Base-by-base conservation (phyloP, 495 filamentous ascomycete species). In the Oidiodendron maius region DNA sequence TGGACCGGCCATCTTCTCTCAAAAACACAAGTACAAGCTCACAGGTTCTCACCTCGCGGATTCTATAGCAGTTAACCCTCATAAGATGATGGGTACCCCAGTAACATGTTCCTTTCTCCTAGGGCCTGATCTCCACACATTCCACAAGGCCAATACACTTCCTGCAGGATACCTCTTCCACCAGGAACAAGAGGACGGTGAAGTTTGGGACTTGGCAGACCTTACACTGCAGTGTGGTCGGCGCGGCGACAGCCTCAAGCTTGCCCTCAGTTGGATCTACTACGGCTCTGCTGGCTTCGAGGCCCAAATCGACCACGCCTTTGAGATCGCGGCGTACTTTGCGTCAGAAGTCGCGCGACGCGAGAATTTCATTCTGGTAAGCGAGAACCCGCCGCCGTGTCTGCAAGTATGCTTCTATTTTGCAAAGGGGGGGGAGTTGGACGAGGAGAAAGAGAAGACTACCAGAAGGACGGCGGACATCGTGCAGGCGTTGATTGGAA, bases 381-480 rank as follows among this genome's bases (percentile, higher is more conserved):
- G 80, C 17, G 69, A 81, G 44, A 81, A 86, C 50, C 87, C 89
- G 39, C 84, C 88, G 34, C 89, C 89, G 4, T 96, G 90, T 67
- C 68, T 95, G 57, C 91, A 97, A 70, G 87, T 97, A 15, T 97
- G 91, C 68, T 97, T 96, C 62, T 95, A 93, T 61, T 91, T 86
- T 57, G 80, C 80, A 0, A 78, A 79, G 0, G 72, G 68, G 20
- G 77, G 81, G 4, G 49, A 64, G 53, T 55, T 87, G 56, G 59
- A 62, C 0, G 65, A 68, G 28, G 70, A 72, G 6, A 63, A 58
- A n/a, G 76, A 76, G 52, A 72, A 75, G 44, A 91, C 89, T 62
- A 84, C 82, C 50, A 68, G 65, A 56, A 67, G 79, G n/a, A 96
- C 91, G 17, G 75, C 76, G 64, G 61, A 63, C 46, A 81, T 94